Conservation (phyloP, 31 red algal genomes). For the Odonthalia washingtoniensis region DNA sequence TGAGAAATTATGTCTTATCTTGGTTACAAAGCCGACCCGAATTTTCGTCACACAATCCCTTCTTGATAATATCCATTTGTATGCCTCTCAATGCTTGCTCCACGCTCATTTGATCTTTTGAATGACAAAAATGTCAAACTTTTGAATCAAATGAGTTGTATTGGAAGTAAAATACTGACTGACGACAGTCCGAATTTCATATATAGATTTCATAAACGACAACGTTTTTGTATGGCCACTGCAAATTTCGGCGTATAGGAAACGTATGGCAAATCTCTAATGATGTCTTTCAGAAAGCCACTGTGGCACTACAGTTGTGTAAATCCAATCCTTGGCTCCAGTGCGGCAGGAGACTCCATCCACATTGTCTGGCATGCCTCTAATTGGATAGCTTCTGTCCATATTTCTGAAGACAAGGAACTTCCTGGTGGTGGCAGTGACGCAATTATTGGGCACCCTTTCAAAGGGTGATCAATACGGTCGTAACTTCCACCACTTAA, state of each 20-base stretch:
- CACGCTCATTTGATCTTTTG: constrained; percentile 22
- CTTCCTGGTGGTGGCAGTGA: too few relatives aligned
- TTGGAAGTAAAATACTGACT: constrained; percentile 17
- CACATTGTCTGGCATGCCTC: not conserved
- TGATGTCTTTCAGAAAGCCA: not conserved
- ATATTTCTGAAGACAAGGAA: too few relatives aligned
- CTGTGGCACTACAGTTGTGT: not conserved
- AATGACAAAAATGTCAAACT: constrained; percentile 42
- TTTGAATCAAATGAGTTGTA: not conserved
- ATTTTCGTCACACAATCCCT: not conserved
- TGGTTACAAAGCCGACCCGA: constrained; percentile 22
- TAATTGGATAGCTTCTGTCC: not conserved
- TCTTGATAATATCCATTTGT: constrained; percentile 31
- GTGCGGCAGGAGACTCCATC: not conserved
- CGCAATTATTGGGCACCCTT: too few relatives aligned
- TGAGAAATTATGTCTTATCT: constrained; percentile 38
- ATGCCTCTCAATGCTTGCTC: constrained; percentile 26
- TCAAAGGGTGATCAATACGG: too few relatives aligned
- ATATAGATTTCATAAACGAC: not conserved
- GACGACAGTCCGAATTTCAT: not conserved
- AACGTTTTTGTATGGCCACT: not conserved
- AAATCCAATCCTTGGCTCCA: not conserved
- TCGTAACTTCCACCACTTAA: too few relatives aligned
- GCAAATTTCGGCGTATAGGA: not conserved
- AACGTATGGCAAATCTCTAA: not conserved